Conservation (phyloP, 208 protist genomes). For the Paratrypanosoma confusum region DNA sequence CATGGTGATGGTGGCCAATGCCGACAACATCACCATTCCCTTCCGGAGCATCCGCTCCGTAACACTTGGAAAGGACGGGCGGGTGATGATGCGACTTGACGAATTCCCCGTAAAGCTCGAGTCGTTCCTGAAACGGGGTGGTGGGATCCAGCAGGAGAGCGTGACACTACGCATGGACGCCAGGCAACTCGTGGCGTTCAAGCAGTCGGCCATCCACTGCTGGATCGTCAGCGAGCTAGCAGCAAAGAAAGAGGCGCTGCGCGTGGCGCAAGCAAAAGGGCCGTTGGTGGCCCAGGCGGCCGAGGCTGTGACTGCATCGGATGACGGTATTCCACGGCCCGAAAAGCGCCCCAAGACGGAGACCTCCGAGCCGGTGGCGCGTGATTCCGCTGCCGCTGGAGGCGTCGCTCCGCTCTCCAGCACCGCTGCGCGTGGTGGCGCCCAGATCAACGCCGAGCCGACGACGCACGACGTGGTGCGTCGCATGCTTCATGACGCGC, state of each 20-base stretch:
- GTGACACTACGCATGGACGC: constrained; percentile 53
- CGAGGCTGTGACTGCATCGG: too few species aligned
- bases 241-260: constrained; percentile 4
- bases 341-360: too few species aligned
- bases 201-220: constrained; percentile 57
- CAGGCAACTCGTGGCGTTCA: constrained; percentile 49
- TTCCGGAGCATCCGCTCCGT: constrained; percentile 75
- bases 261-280: background rate
- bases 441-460: too few species aligned
- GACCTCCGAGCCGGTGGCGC: too few species aligned
- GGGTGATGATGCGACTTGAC: constrained; percentile 67
- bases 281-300: background rate
- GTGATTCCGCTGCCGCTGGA: too few species aligned
- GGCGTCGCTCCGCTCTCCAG: too few species aligned
- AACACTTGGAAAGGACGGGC: constrained; percentile 62
- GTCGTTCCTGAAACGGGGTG: constrained; percentile 52
- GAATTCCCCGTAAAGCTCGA: constrained; percentile 78
- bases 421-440: too few species aligned
- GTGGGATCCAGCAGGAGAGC: constrained; percentile 45
- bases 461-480: too few species aligned
- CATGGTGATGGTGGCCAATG: constrained; percentile 61
- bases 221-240: constrained; percentile 69
- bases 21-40: constrained; percentile 80
- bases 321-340: too few species aligned
- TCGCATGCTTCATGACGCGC: too few species aligned